These are phyloP conservation scores for Paspalum notatum DNA, from an alignment of 176 grass and related monocot species.

Conservation along the genomic window DNA sequence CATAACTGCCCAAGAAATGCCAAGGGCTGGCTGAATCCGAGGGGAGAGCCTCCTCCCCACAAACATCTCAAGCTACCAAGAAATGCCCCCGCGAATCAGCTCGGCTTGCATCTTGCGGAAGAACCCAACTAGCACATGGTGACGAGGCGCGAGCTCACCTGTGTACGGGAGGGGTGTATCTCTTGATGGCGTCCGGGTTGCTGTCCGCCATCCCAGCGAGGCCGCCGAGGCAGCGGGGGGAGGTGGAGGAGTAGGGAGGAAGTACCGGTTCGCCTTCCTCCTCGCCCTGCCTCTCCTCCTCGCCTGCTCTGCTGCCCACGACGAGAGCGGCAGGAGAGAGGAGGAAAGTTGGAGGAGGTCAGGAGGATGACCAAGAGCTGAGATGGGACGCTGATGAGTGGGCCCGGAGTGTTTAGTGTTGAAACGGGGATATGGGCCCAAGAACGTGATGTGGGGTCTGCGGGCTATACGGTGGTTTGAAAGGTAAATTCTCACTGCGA, in stretches of 20 bases:
- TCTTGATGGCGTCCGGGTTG: slow-evolving; percentile 55
- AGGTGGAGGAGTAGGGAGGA: neutral
- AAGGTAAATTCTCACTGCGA: too few species aligned
- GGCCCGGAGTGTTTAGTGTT: slow-evolving; percentile 18
- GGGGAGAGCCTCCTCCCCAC: neutral
- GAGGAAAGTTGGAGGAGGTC: neutral
- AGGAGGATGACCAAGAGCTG: neutral
- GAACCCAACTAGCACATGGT: neutral
- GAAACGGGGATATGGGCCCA: too few species aligned
- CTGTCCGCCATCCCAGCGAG: slow-evolving; percentile 45
- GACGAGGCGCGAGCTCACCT: slow-evolving; percentile 38
- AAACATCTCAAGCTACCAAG: slow-evolving; percentile 18
- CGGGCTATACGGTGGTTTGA: too few species aligned
- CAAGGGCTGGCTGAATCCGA: slow-evolving; percentile 24
- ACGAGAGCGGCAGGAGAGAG: neutral
- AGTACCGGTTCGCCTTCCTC: slow-evolving; percentile 12
- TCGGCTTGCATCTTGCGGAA: neutral
- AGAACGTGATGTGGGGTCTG: too few species aligned
- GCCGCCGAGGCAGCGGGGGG: neutral
- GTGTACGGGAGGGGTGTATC: slow-evolving; percentile 55
- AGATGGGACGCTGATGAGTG: slow-evolving; percentile 23
- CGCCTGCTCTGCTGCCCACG: neutral
- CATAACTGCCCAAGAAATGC: neutral
- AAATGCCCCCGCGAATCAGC: slow-evolving; percentile 10
- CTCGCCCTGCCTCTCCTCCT: slow-evolving; percentile 19